phyloP scores from a whole-genome alignment of 345 rosid species.

The Boechera stricta region DNA sequence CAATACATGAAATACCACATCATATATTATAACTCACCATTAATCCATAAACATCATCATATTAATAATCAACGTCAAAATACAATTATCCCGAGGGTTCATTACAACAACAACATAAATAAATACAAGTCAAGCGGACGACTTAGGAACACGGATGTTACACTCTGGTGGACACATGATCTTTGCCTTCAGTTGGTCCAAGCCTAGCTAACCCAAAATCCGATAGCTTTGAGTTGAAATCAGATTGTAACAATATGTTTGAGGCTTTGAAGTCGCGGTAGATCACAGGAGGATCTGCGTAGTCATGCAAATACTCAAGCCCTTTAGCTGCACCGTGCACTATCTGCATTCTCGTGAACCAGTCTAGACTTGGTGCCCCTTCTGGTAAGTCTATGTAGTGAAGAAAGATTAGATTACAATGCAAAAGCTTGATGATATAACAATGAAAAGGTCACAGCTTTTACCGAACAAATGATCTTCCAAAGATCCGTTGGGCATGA shows the following conservation, averaged over 20 bases:
- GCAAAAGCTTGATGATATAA: not conserved
- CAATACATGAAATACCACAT: too few species aligned
- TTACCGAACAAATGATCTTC: slow-evolving; percentile 74
- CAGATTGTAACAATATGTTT: slow-evolving; percentile 60
- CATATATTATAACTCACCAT: too few species aligned
- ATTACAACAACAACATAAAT: too few species aligned
- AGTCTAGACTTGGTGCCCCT: slow-evolving; percentile 53
- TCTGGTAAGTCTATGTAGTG: slow-evolving; percentile 50
- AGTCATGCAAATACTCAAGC: slow-evolving; percentile 63
- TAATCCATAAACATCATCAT: too few species aligned
- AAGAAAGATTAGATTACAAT: not conserved
- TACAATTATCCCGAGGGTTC: too few species aligned
- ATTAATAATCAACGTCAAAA: too few species aligned
- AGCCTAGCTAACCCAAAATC: slow-evolving; percentile 77
- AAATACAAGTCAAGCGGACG: too few species aligned
- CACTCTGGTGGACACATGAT: slow-evolving; percentile 63
- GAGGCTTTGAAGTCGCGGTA: slow-evolving; percentile 75
- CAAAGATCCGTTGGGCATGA: slow-evolving; percentile 62
- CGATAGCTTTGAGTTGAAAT: slow-evolving; percentile 66
- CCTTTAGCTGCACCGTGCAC: slow-evolving; percentile 70
- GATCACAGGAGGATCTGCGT: slow-evolving; percentile 62
- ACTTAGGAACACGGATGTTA: too few species aligned
- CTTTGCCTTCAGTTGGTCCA: slow-evolving; percentile 65
- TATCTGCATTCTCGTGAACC: slow-evolving; percentile 64
- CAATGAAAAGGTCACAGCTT: not conserved